Base-by-base conservation (phyloP, 2,329 filamentous ascomycete species). In the Venturia aucupariae region DNA sequence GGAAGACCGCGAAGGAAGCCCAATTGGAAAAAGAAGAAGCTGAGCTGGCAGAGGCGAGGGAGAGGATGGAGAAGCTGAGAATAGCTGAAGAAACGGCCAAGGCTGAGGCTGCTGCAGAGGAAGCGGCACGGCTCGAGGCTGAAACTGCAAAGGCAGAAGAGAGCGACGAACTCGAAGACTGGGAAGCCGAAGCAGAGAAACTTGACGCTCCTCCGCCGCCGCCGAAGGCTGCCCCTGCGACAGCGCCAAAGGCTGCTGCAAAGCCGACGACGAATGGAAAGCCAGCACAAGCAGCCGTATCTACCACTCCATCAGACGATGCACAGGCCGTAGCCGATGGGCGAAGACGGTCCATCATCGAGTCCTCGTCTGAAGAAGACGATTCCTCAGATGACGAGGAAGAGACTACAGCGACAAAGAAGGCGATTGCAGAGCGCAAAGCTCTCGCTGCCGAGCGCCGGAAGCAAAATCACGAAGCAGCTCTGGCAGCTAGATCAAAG, bases 381-480 rank as follows among this genome's bases (percentile, higher is more conserved):
- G 69, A 72, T 10, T 70, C 73, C 8, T 71, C 70, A 4, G 85
- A 82, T 1, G 84, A 82, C 1, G 88, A 92, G 64, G 90, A 95
- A 73, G 85, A 88, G 68, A 79, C 83, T 66, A 88, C 87, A n/a
- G 89, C 89, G n/a, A 81, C 86, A 48, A 81, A 89, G 72, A 83
- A 83, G 67, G 90, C 89, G 19, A 86, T 89, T 71, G 86, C 86
- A 30, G 86, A 89, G 72, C 85, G 88, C 71, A 97, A 97, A 80
- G 89, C 87, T 69, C 92, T 96, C 72, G 92, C 92, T 55, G 90
- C 91, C 19, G 91, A 94, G 71, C 86, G 93, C 72, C 86, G 93
- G 72, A 90, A 92, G 78, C 90, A 90, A 78, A 89, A 92, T 65
- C 90, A 96, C 75, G 90, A 97, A 76, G 93, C 92, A 67, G 94